A percentile compares a stretch with the other conserved stretches of the same genome.
Conservation (phyloP, 1,284 basidiomycete genomes). For the Athelia sp. region DNA sequence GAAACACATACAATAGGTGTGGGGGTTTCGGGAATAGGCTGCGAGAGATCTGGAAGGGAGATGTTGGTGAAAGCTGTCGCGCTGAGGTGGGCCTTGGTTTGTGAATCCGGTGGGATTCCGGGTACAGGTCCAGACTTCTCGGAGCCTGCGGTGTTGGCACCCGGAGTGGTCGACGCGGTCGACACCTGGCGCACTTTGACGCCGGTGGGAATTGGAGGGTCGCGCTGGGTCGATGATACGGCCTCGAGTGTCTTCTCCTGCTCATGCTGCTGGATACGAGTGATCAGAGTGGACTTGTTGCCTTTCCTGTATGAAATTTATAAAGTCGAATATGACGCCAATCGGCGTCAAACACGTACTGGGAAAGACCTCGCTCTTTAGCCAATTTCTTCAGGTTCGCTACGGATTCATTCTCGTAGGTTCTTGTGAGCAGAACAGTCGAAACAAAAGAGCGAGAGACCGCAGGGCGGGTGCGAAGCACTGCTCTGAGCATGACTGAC, state of each 20-base stretch:
- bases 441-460: constrained; percentile 46
- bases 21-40: constrained; percentile 34
- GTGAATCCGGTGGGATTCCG: constrained; percentile 29
- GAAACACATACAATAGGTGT: constrained; percentile 54
- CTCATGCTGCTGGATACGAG: constrained; percentile 50
- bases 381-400: constrained; percentile 60
- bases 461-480: constrained; percentile 17
- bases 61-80: constrained; percentile 37
- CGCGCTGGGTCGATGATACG: constrained; percentile 11
- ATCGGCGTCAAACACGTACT: constrained; percentile 35
- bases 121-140: constrained; percentile 15
- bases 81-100: constrained; percentile 13
- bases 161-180: constrained; percentile 10
- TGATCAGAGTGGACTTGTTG: constrained; percentile 52
- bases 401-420: constrained; percentile 61
- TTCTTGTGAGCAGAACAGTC: constrained; percentile 58
- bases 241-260: constrained; percentile 15
- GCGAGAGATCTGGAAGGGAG: constrained; percentile 51
- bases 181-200: constrained; percentile 10
- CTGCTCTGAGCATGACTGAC: constrained; percentile 31
- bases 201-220: constrained; percentile 16
- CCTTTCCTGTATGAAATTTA: constrained; percentile 40
- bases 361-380: constrained; percentile 57
- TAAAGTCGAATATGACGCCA: constrained; percentile 5
- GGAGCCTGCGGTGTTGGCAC: background rate